These are phyloP conservation scores for Coniochaeta sp. DNA, from an alignment of 2,329 filamentous ascomycete species.

Conservation along the genomic window DNA sequence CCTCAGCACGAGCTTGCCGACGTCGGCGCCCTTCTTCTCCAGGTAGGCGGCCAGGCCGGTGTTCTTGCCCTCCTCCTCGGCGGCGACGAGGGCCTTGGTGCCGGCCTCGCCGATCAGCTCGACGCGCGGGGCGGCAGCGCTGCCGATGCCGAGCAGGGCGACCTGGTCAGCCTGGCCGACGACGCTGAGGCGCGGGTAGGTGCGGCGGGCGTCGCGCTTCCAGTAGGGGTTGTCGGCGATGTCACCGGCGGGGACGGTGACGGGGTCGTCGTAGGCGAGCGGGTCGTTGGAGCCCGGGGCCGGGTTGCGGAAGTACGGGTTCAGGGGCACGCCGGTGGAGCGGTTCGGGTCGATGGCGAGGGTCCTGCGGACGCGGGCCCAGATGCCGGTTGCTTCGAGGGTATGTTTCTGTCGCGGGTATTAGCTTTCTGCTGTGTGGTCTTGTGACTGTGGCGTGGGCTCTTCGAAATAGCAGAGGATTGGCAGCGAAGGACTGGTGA, in stretches of 20 bases:
- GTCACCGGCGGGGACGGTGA: slow-evolving; percentile 76
- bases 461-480: too few species aligned
- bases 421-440: slow-evolving; percentile 2
- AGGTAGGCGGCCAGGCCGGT: slow-evolving; percentile 68
- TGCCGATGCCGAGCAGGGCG: slow-evolving; percentile 77
- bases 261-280: slow-evolving; percentile 68
- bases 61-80: slow-evolving; percentile 66
- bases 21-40: slow-evolving; percentile 42
- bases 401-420: slow-evolving; percentile 77
- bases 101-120: slow-evolving; percentile 64
- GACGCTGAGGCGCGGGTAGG: slow-evolving; percentile 73
- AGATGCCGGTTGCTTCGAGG: slow-evolving; percentile 80
- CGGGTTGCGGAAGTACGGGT: slow-evolving; percentile 86
- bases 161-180: slow-evolving; percentile 82
- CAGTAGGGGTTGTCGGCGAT: slow-evolving; percentile 92
- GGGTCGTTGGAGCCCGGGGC: slow-evolving; percentile 69
- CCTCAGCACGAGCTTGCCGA: slow-evolving; percentile 55
- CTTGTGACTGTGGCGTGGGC: too few species aligned
- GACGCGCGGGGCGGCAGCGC: slow-evolving; percentile 70
- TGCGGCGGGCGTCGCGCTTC: slow-evolving; percentile 83
- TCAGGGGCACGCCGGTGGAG: slow-evolving; percentile 86
- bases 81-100: slow-evolving; percentile 61
- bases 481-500: too few species aligned
- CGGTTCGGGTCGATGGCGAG: slow-evolving; percentile 80
- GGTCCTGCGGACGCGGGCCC: slow-evolving; percentile 72